Base-by-base conservation (phyloP, 305 asterid genomes). In the Andrographis paniculata region DNA sequence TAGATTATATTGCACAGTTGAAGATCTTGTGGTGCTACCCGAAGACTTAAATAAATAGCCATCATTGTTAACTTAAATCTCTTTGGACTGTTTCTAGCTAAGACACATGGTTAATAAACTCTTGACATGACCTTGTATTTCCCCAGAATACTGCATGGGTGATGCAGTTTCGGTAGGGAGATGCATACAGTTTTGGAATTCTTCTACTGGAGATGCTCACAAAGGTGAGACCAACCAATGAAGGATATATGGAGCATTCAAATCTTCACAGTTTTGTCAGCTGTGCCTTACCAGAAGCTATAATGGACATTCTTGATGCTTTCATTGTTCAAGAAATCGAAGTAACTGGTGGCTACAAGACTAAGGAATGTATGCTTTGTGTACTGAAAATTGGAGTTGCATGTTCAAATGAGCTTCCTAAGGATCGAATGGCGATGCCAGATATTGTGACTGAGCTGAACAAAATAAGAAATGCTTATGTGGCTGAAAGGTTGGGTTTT, bases 1-100 rank as follows among this genome's bases (percentile, higher is more conserved):
- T 61, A 19, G 56, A 61, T 42, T 53, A 61, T 17, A 33, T 47
- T 28, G 24, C 67, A 39, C 67, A 46, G 40, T 56, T 56, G 46
- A 2, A 1, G 42, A 2, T n/a, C n/a, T n/a, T n/a, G n/a, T n/a
- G n/a, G n/a, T n/a, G n/a, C n/a, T n/a, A n/a, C n/a, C n/a, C n/a
- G n/a, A n/a, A n/a, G n/a, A n/a, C n/a, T n/a, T n/a, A n/a, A n/a
- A n/a, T n/a, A n/a, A n/a, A n/a, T n/a, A n/a, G n/a, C n/a, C n/a
- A n/a, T n/a, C n/a, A 3, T 9, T 37, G 14, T 48, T 33, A 14
- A 17, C 7, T 11, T 27, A 30, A 31, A 1, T 20, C 20, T n/a
- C n/a, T 36, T 20, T 20, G 18, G 3, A 11, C 10, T n/a, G n/a
- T n/a, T n/a, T n/a, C n/a, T n/a, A n/a, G n/a, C n/a, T n/a, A n/a